Percentiles rank a stretch among this genome's conserved stretches.
Conservation (phyloP, 768 basidiomycete genomes). For the Lyophyllum shimeji region DNA sequence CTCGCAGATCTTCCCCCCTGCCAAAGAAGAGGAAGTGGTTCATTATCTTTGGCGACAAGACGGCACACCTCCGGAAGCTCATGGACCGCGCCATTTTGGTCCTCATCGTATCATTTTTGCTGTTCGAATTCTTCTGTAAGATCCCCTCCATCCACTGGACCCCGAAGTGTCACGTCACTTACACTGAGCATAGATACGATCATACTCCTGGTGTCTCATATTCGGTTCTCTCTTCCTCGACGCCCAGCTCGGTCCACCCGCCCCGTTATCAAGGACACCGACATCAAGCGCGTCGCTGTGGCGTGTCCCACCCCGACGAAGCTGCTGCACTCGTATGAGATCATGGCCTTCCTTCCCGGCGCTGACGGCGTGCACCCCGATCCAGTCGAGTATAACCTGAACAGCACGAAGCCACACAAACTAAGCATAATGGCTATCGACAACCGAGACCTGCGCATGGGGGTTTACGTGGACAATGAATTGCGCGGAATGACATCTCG, state of each 20-base stretch:
- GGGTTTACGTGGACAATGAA: conserved; percentile 18
- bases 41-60: conserved; percentile 4
- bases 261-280: not conserved
- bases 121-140: conserved; percentile 8
- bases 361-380: conserved; percentile 12
- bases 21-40: conserved; percentile 12
- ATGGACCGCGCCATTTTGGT: conserved; percentile 4
- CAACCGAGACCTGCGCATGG: conserved; percentile 19
- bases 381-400: conserved; percentile 21
- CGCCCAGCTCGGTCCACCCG: not conserved
- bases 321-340: conserved; percentile 13
- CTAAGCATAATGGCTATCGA: conserved; percentile 20
- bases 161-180: too few species aligned
- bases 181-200: not conserved
- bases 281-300: conserved; percentile 1
- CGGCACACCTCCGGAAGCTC: not conserved
- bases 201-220: not conserved
- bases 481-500: conserved; percentile 14
- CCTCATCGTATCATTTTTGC: not conserved
- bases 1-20: not conserved
- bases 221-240: not conserved
- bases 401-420: conserved; percentile 15
- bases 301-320: conserved; percentile 7
- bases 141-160: not conserved
- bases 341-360: conserved; percentile 16